Evolutionary conservation across 1,284 basidiomycete species (phyloP), one percentile per base, ranked within the genome.

Genomic region (Entoloma clypeatum): DNA sequence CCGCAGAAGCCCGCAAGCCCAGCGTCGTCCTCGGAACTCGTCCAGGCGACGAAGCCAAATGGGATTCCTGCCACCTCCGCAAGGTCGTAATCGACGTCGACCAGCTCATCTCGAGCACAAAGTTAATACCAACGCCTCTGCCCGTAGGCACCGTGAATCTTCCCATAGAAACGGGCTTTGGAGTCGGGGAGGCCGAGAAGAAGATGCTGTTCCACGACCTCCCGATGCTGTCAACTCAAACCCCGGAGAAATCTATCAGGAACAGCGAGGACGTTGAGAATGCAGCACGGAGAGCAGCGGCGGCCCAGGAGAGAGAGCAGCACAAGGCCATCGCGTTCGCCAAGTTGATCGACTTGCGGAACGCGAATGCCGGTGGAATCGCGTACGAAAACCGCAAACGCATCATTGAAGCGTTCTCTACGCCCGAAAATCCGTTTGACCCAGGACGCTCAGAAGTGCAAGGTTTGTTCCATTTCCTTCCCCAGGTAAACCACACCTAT

Each of bases 371-470:
- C 26, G 72, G 68, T 34, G 91, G 89, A 13, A 84, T 97, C 48
- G 79, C 89, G 48, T 86, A 78, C 50, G 89, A 93, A 65, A 97
- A 97, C 63, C 74, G 85, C 46, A 72, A 79, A 54, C 72, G 92
- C 48, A 87, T 95, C 52, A 73, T 96, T 31, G 64, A 68, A 8
- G 81, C 78, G 40, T 97, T 98, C 69, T 93, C 88, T 17, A 68
- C 71, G 5, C 69, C 75, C 0, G 69, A 73, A 47, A 79, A 81
- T 41, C 76, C 77, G n/a, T 74, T 74, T 41, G 86, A 95, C 60
- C 76, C 91, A 1, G 94, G 92, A 25, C 74, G 82, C 39, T 75
- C 87, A 1, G 87, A 92, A 55, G 92, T 95, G 0, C 92, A 96
- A 74, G 88, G 92, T 90, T 57, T 45, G 79, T 65, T 6, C 3